phyloP scores from a whole-genome alignment of 495 filamentous ascomycete species.

The Penicillium mononematosum region DNA sequence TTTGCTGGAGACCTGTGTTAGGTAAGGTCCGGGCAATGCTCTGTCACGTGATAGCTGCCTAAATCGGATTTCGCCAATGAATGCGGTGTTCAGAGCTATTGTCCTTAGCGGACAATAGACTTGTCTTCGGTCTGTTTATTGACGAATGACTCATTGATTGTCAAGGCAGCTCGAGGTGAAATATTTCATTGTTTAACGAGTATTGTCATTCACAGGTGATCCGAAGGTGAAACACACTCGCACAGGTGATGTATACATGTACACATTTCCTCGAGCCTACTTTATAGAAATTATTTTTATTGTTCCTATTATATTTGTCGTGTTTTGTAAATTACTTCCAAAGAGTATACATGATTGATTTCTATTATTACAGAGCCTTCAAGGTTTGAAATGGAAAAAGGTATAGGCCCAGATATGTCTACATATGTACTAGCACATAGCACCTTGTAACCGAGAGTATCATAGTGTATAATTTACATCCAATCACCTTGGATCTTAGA shows the following conservation, averaged over 20 bases:
- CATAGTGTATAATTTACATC: background rate
- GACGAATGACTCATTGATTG: background rate
- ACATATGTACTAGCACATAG: too few species aligned
- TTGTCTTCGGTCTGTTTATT: background rate
- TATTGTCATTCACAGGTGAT: background rate
- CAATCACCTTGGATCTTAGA: background rate
- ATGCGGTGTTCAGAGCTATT: too few species aligned
- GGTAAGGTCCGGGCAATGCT: constrained; percentile 28
- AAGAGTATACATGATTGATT: background rate
- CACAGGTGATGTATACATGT: background rate
- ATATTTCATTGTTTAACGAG: background rate
- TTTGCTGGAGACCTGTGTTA: constrained; percentile 27
- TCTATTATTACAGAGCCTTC: background rate
- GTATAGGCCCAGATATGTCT: background rate
- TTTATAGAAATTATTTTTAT: background rate
- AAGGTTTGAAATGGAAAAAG: background rate
- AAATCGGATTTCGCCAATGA: constrained; percentile 9
- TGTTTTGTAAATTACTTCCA: background rate
- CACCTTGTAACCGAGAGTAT: background rate
- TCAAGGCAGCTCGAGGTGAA: background rate
- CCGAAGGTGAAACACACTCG: background rate
- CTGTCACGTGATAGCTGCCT: constrained; percentile 31
- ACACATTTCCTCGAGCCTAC: background rate
- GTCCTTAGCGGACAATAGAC: background rate
- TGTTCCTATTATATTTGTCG: background rate